These are phyloP conservation scores for Yarrowia sp. DNA, from an alignment of 805 yeast genomes.

Conservation along the genomic window DNA sequence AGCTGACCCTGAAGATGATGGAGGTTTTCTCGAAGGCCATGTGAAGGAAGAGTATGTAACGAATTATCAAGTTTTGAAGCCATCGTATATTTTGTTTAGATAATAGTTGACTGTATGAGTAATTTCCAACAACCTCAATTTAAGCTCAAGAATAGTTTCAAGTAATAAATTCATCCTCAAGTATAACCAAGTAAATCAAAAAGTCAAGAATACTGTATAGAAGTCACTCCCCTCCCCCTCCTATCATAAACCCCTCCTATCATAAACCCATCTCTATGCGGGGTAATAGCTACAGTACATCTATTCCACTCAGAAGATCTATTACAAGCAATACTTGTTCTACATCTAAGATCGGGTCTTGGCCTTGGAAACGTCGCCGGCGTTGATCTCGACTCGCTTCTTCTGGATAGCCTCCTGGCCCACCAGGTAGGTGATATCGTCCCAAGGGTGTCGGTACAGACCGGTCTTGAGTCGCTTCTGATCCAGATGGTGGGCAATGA, in stretches of 20 bases:
- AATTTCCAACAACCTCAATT: no score
- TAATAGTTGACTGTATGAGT: no score
- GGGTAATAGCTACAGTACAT: neutral
- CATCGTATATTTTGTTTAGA: no score
- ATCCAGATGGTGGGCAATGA: constrained; percentile 57
- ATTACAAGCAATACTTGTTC: neutral
- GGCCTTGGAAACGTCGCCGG: constrained; percentile 48
- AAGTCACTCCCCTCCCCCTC: no score
- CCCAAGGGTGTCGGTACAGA: constrained; percentile 58
- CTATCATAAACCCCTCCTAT: neutral
- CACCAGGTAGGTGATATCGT: constrained; percentile 55
- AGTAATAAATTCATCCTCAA: no score
- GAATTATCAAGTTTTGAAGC: no score
- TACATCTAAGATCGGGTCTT: constrained; percentile 38
- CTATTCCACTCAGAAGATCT: no score
- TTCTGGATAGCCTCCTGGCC: constrained; percentile 51
- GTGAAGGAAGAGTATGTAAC: neutral
- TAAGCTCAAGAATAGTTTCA: no score
- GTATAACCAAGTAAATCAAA: no score
- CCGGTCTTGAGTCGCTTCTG: constrained; percentile 58
- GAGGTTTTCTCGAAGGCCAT: constrained; percentile 14
- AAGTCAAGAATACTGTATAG: no score
- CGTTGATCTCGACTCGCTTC: constrained; percentile 52
- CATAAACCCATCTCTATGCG: neutral
- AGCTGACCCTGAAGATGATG: constrained; percentile 44